Base-by-base conservation (phyloP, 1,139 yeast genomes). In the Diutina sp. region DNA sequence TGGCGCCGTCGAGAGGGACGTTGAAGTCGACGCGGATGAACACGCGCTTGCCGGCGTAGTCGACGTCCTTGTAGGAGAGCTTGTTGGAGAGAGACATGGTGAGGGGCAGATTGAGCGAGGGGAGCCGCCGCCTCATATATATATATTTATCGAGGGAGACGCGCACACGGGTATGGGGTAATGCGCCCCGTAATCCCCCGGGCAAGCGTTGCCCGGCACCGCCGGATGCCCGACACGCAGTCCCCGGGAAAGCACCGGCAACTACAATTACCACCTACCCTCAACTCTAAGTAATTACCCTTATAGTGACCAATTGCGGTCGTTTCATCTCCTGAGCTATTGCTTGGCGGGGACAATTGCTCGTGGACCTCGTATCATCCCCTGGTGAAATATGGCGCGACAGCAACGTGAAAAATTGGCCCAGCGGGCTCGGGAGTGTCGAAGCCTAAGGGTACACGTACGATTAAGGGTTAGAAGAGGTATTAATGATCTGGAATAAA, bases 11-110 rank as follows among this genome's bases (percentile, higher is more conserved):
- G 66, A 91, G 83, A 69, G 98, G 98, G 64, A 93, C 98, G 77
- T 93, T 91, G 84, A 91, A 91, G 77, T 91, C 96, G 63, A 90
- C 97, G 77, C 97, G 87, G 80, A 91, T 90, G 77, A 91, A 90
- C 69, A 91, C 98, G 70, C 96, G 83, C 81, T 90, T 90, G 73
- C 82, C 90, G 68, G 85, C 73, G 73, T 89, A 85, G 71, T 83
- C 83, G 66, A 93, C 79, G 76, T 91, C 98, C 71, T 86, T 84
- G 72, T 91, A 96, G 60, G 96, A 87, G 66, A 91, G 83, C 77
- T 91, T 91, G 74, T 80, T 87, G 59, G 96, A 85, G 72, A 93
- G 84, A 66, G 98, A 91, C 98, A 91, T 89, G 51, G 41, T 56
- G 12, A 46, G 45, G n/a, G 45, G 45, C 11, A n/a, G 14, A 4